Base-by-base conservation (phyloP, 2,329 filamentous ascomycete species). In the Cladosporium sp. region DNA sequence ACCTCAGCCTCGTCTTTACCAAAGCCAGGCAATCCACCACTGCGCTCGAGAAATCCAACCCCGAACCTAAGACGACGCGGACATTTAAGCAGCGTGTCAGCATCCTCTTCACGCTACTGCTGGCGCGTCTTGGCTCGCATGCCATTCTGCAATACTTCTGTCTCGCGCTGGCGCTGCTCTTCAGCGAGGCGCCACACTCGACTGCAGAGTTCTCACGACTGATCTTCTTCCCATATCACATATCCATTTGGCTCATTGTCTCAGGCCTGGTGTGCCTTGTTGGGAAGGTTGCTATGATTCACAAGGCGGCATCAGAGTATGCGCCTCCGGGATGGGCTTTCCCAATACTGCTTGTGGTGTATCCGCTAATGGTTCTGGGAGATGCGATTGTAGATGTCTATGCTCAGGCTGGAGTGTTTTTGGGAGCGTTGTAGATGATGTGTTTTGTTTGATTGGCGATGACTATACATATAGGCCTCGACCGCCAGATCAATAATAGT, bases 81-180 rank as follows among this genome's bases (percentile, higher is more conserved):
- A 62, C 64, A 5, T 28, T 68, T 37, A 69, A 70, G 60, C 58
- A 62, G 26, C 67, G 69, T 4, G 37, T 67, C 23, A 61, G 59
- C 23, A 53, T 71, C 23, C 23, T 68, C 46, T 70, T 69, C 59
- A 49, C 59, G 1, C 62, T 71, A 6, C 55, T 65, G 2, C 26
- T 69, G n/a, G 40, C 49, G 10, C 66, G 53, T 4, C 35, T 71
- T 5, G 66, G 58, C 2, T 66, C 68, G 16, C 69, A 71, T 55
- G 64, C 68, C 4, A 65, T 68, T 16, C 12, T 70, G 61, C 69
- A 71, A 49, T 70, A 67, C 46, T 67, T 70, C 46, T 68, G 67
- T 58, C 58, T 70, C 18, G 61, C 67, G 4, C 62, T 69, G 40
- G 66, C 67, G 6, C 56, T 70, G 10, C 65, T 71, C 28, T 66